Percentiles rank a stretch among this genome's conserved stretches.
Conservation (phyloP, 768 basidiomycete species). For the Panus rudis region DNA sequence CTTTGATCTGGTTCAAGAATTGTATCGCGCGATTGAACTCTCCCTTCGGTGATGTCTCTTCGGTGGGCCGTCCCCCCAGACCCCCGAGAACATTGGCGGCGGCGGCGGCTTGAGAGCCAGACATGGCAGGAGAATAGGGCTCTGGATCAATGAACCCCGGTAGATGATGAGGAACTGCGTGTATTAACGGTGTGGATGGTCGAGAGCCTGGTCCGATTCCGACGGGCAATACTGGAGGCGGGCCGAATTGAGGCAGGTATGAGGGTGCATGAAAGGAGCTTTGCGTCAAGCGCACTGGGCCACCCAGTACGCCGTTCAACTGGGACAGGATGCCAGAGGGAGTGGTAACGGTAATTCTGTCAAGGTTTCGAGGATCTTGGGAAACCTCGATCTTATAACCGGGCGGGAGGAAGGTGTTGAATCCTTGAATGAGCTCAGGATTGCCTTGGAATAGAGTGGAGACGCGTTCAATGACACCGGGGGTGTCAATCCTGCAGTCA, state of each 20-base stretch:
- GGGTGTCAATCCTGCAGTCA: slow-evolving; percentile 80
- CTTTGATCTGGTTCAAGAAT: slow-evolving; percentile 98
- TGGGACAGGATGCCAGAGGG: slow-evolving; percentile 69
- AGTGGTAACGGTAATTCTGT: slow-evolving; percentile 77
- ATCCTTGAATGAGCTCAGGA: slow-evolving; percentile 86
- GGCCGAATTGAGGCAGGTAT: slow-evolving; percentile 15
- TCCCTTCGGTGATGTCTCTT: slow-evolving; percentile 24
- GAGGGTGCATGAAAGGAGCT: slow-evolving; percentile 14
- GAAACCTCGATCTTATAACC: slow-evolving; percentile 92
- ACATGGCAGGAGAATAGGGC: slow-evolving; percentile 37
- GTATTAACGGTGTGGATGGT: slow-evolving; percentile 34
- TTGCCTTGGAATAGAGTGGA: slow-evolving; percentile 90
- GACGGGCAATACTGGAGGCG: slow-evolving; percentile 22
- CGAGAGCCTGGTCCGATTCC: slow-evolving; percentile 41
- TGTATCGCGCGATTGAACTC: slow-evolving; percentile 95
- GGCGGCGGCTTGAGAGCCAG: slow-evolving; percentile 10
- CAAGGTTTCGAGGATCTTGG: slow-evolving; percentile 59
- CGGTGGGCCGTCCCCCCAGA: slow-evolving; percentile 28
- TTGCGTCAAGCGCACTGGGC: slow-evolving; percentile 19
- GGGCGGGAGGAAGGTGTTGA: slow-evolving; percentile 94
- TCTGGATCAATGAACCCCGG: slow-evolving; percentile 23
- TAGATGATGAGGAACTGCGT: slow-evolving; percentile 30
- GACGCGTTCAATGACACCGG: slow-evolving; percentile 93
- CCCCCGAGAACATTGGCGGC: slow-evolving; percentile 60
- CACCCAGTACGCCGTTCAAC: slow-evolving; percentile 38